phyloP scores from a whole-genome alignment of 495 filamentous ascomycete genomes.

The Neurospora cerealis region DNA sequence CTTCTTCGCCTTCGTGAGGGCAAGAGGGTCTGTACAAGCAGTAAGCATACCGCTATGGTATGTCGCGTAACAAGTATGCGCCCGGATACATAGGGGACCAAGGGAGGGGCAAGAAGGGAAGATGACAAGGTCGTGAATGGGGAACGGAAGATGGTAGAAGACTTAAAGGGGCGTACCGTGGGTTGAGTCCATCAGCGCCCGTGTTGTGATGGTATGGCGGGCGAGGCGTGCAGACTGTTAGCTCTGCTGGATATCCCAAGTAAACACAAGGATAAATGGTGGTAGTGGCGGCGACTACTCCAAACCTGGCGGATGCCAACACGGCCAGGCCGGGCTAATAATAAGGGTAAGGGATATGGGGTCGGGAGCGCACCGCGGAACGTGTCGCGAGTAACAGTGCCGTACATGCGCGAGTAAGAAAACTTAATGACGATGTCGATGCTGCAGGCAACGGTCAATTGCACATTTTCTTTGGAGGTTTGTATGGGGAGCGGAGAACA shows the following conservation, averaged over 20 bases:
- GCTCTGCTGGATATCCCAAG: not conserved
- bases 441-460: constrained; percentile 7
- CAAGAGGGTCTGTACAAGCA: constrained; percentile 18
- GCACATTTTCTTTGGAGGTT: constrained; percentile 13
- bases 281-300: constrained; percentile 1
- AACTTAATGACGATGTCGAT: not conserved
- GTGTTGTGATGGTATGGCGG: not conserved
- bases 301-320: not conserved
- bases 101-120: not conserved
- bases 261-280: not conserved
- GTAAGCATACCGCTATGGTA: constrained; percentile 7
- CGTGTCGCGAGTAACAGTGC: not conserved
- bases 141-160: not conserved
- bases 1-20: constrained; percentile 39
- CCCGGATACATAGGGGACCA: not conserved
- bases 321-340: not conserved
- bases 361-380: not conserved
- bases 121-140: not conserved
- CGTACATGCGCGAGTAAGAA: constrained; percentile 7
- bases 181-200: constrained; percentile 22
- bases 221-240: not conserved
- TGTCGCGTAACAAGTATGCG: not conserved
- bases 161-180: constrained; percentile 16
- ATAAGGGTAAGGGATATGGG: not conserved
- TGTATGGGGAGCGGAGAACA: constrained; percentile 12